phyloP scores from a whole-genome alignment of 129 eudicot species.

The Tagetes erecta region DNA sequence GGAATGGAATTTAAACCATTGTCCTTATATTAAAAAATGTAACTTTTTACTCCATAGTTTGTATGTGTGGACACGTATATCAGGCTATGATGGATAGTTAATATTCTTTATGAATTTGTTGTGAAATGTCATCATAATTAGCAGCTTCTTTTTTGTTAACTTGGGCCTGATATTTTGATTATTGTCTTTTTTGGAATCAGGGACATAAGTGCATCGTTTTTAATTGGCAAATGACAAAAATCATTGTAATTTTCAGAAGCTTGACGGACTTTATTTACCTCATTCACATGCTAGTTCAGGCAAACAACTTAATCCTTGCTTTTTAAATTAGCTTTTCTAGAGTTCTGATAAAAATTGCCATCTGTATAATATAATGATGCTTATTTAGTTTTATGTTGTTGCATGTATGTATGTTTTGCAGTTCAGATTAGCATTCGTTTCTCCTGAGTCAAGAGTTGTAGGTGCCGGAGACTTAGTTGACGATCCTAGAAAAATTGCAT shows the following conservation, averaged over 20 bases:
- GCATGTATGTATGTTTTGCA: constrained; percentile 30
- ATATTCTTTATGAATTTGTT: background rate
- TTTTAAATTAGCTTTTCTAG: background rate
- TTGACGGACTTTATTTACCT: constrained; percentile 72
- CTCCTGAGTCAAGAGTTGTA: constrained; percentile 87
- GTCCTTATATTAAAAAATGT: background rate
- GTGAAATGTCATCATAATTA: too few relatives aligned
- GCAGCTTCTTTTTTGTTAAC: background rate
- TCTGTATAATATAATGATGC: background rate
- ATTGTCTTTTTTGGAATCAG: constrained; percentile 40
- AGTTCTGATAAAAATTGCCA: background rate
- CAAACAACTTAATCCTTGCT: constrained; percentile 21
- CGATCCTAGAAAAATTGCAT: constrained; percentile 66
- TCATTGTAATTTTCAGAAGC: constrained; percentile 64
- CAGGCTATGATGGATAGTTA: background rate
- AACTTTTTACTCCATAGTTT: background rate
- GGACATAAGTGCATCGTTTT: constrained; percentile 62
- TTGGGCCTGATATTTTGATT: background rate
- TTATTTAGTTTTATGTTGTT: constrained; percentile 5
- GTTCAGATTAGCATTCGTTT: constrained; percentile 73
- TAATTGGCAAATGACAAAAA: constrained; percentile 57
- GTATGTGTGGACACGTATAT: background rate
- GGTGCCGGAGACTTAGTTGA: constrained; percentile 96
- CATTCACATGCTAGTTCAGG: constrained; percentile 86
- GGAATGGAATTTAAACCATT: background rate